Conservation (phyloP, 2,329 filamentous ascomycete species). For the Aspergillus aculeatus region DNA sequence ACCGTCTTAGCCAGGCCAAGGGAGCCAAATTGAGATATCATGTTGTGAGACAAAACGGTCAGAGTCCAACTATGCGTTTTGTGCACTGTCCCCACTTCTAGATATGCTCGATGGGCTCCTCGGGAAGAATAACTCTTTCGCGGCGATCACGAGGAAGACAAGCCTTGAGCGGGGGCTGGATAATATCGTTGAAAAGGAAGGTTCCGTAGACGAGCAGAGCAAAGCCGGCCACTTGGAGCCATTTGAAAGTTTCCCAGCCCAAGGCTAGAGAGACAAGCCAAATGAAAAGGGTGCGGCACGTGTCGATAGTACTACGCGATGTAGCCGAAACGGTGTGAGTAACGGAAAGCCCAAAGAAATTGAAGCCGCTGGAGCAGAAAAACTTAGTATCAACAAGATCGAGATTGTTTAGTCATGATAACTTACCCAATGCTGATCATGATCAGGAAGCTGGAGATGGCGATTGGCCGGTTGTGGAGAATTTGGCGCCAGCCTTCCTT, state of each 20-base stretch:
- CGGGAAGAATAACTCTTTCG: conserved; percentile 61
- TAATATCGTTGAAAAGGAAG: conserved; percentile 91
- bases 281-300: conserved; percentile 90
- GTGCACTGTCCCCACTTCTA: neutral
- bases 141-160: conserved; percentile 57
- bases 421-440: conserved; percentile 96
- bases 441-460: conserved; percentile 78
- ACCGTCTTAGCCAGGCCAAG: too few relatives aligned
- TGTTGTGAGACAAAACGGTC: too few relatives aligned
- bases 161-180: conserved; percentile 74
- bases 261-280: conserved; percentile 92
- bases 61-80: too few relatives aligned
- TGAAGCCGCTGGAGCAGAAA: conserved; percentile 71
- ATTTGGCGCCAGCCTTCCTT: conserved; percentile 82
- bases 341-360: conserved; percentile 95
- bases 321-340: conserved; percentile 88
- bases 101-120: conserved; percentile 77
- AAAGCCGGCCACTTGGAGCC: conserved; percentile 89
- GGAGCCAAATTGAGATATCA: too few relatives aligned
- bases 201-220: conserved; percentile 90
- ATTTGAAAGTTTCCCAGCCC: conserved; percentile 97
- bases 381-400: neutral
- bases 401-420: conserved; percentile 12
- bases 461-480: conserved; percentile 67
- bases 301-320: conserved; percentile 93